Evolutionary conservation across 345 rosid genomes (phyloP).

Genomic region (Populus pruinosa): DNA sequence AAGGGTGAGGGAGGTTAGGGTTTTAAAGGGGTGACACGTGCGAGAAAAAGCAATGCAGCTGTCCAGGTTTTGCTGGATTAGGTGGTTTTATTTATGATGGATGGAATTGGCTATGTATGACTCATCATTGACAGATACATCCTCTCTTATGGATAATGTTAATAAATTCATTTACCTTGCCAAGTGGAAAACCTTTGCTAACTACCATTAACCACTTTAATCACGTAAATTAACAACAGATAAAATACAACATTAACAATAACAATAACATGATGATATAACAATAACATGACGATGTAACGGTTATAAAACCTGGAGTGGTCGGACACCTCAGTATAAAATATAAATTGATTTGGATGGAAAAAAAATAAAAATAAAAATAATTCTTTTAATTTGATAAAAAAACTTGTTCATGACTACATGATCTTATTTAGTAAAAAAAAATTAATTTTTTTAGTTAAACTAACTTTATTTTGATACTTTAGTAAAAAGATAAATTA

Average conservation of each 20-base stretch:
- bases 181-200: not conserved
- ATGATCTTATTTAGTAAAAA: too few relatives aligned
- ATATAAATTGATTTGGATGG: too few relatives aligned
- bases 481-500: too few relatives aligned
- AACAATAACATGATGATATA: too few relatives aligned
- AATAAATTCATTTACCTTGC: not conserved
- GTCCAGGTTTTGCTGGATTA: conserved; percentile 56
- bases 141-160: conserved; percentile 25
- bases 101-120: conserved; percentile 4
- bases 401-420: too few relatives aligned
- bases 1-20: conserved; percentile 49
- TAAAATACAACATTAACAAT: not conserved
- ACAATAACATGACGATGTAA: too few relatives aligned
- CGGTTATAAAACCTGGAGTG: too few relatives aligned
- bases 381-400: too few relatives aligned
- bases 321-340: too few relatives aligned
- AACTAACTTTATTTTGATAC: accelerated
- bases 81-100: conserved; percentile 19
- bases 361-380: too few relatives aligned
- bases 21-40: conserved; percentile 58
- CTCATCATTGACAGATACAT: conserved; percentile 12
- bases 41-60: conserved; percentile 57
- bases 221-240: not conserved
- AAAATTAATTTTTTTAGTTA: accelerated
- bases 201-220: not conserved